Evolutionary conservation across 228 moss, liverwort and hornwort genomes (phyloP).

Genomic region (Sphagnum magellanicum): DNA sequence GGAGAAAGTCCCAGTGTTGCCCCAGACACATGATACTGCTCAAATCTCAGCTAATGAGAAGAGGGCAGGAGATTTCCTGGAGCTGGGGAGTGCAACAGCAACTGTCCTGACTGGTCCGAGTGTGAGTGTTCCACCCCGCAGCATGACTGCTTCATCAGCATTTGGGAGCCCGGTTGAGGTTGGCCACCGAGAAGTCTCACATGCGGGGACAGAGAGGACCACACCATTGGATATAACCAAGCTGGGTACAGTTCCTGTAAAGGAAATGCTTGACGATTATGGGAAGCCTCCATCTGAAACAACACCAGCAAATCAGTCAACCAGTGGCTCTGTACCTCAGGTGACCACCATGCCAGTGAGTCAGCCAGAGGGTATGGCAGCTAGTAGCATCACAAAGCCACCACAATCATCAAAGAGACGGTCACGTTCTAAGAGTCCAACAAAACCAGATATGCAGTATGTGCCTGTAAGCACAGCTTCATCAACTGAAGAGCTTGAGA

Average conservation of each 20-base stretch:
- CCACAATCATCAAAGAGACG: conserved; percentile 64
- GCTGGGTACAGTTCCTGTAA: conserved; percentile 17
- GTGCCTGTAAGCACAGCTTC: conserved; percentile 41
- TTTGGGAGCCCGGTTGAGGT: conserved; percentile 44
- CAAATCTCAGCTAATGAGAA: conserved; percentile 12
- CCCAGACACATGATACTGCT: conserved; percentile 25
- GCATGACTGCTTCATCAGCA: conserved; percentile 32
- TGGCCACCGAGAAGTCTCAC: conserved; percentile 13
- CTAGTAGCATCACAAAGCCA: conserved; percentile 43
- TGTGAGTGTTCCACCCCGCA: conserved; percentile 49
- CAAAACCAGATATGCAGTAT: conserved; percentile 60
- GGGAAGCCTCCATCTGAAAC: conserved; percentile 31
- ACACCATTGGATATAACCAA: conserved; percentile 21
- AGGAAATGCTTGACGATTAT: conserved; percentile 13
- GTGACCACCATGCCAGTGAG: conserved; percentile 1
- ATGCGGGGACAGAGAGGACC: conserved; percentile 14
- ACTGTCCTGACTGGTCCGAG: conserved; percentile 30
- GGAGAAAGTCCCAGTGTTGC: conserved; percentile 31
- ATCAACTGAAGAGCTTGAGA: conserved; percentile 42
- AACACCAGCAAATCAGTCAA: conserved; percentile 17
- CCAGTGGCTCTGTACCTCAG: conserved; percentile 23
- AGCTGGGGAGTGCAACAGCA: conserved; percentile 18
- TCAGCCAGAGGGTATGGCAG: conserved; percentile 17
- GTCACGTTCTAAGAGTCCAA: conserved; percentile 50
- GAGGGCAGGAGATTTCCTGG: background rate